These are phyloP conservation scores for Lizanozyma gosingica DNA, from an alignment of 1,139 yeast genomes.

Conservation along the genomic window DNA sequence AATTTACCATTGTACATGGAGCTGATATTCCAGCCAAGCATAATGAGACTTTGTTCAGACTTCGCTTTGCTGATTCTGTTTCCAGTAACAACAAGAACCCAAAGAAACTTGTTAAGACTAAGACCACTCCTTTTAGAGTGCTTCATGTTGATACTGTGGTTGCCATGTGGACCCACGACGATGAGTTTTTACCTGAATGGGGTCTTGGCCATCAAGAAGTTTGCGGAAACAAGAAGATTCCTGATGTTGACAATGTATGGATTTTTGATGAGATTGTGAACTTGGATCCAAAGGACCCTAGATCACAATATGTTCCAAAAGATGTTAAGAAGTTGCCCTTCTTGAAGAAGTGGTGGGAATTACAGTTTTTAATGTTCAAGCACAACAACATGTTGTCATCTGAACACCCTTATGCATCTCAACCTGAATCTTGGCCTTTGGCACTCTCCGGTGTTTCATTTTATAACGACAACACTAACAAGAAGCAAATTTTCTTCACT, in stretches of 20 bases:
- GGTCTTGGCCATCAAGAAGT: constrained; percentile 87
- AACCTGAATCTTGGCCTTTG: constrained; percentile 93
- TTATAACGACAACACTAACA: constrained; percentile 54
- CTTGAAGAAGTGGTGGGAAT: constrained; percentile 79
- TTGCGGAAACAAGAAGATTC: constrained; percentile 81
- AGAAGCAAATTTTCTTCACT: constrained; percentile 74
- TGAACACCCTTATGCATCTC: constrained; percentile 94
- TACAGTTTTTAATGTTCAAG: constrained; percentile 82
- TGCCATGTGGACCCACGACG: constrained; percentile 92
- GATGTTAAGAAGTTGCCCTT: constrained; percentile 55
- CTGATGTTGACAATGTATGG: constrained; percentile 68
- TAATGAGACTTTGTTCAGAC: constrained; percentile 72
- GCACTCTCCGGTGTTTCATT: constrained; percentile 87
- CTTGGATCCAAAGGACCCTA: constrained; percentile 44
- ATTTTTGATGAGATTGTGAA: constrained; percentile 61
- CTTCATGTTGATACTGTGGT: constrained; percentile 83
- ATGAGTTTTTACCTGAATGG: constrained; percentile 85
- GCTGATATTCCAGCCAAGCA: constrained; percentile 30
- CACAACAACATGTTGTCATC: constrained; percentile 83
- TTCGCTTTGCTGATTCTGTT: constrained; percentile 46
- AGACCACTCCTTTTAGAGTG: constrained; percentile 57
- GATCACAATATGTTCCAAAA: constrained; percentile 53
- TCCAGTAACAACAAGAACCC: constrained; percentile 31
- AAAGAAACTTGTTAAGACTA: constrained; percentile 53
- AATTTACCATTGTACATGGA: constrained; percentile 66